Base-by-base conservation (phyloP, 2,329 filamentous ascomycete genomes). In the Colletotrichum theobromicola region DNA sequence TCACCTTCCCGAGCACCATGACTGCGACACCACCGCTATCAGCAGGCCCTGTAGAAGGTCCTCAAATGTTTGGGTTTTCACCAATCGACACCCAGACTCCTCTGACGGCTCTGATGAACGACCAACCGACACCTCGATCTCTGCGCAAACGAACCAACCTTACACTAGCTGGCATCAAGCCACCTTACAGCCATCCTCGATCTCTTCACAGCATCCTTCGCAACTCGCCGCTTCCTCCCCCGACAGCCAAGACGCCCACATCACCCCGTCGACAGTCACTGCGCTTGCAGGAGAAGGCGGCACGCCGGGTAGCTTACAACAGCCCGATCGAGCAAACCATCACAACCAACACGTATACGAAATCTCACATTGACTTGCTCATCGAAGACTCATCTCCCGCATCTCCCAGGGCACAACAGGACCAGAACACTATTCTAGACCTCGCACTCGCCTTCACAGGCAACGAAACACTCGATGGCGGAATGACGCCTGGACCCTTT, bases 311-410 rank as follows among this genome's bases (percentile, higher is more conserved):
- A 4, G 89, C 89, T 55, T 93, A 93, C 80, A 88, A 92, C 79
- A 90, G 88, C 75, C 91, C 91, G 1, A 82, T 93, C 42, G 90
- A 89, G 18, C 90, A 92, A 81, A 92, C 91, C 28, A 93, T 93
- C 78, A 89, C 86, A 18, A 93, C 90, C 10, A 90, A 90, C 80
- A 89, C 85, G 79, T 93, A 93, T 81, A 89, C 87, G 32, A 90
- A 86, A 72, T 92, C 91, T 2, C 91, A 93, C 79, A 90, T 93
- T 74, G 91, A 93, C 78, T 85, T 93, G 37, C 86, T 93, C 2
- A 83, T 84, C 37, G 91, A 92, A 62, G 91, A 93, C 28, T 84
- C 84, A 26, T 90, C 89, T 1, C 88, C 89, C 0, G 84, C 82
- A 46, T 87, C 88, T 3, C 84, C 84, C 1, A 81, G 81, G 7